Conservation (phyloP, 805 yeast genomes). For the Suhomyces xylopsoci region DNA sequence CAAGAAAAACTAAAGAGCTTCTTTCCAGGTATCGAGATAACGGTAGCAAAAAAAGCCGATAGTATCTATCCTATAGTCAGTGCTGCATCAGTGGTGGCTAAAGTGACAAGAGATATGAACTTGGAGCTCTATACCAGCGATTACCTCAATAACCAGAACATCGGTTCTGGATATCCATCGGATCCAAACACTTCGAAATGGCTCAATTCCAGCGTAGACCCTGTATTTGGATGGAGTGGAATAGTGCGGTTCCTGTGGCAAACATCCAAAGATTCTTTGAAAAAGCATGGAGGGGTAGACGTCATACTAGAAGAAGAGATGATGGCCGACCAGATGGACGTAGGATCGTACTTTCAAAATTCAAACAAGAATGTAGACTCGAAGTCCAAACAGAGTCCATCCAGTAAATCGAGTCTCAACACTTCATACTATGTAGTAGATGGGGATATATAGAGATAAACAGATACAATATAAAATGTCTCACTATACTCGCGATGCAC, state of each 20-base stretch:
- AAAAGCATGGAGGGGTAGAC: constrained; percentile 46
- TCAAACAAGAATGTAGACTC: neutral
- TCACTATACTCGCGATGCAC: neutral
- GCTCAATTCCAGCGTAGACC: constrained; percentile 62
- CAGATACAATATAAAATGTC: too few relatives aligned
- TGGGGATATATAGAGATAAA: neutral
- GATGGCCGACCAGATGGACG: neutral
- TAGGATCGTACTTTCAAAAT: neutral
- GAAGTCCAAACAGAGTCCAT: neutral
- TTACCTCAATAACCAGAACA: constrained; percentile 35
- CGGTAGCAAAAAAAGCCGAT: constrained; percentile 94
- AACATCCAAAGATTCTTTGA: constrained; percentile 74
- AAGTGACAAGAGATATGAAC: constrained; percentile 84
- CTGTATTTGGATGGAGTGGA: constrained; percentile 84
- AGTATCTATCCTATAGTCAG: constrained; percentile 88
- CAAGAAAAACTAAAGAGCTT: constrained; percentile 65
- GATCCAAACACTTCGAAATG: constrained; percentile 85
- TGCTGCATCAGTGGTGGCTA: constrained; percentile 93
- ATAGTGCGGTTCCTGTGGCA: constrained; percentile 90
- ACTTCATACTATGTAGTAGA: neutral
- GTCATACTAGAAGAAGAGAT: constrained; percentile 61
- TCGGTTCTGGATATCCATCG: constrained; percentile 92
- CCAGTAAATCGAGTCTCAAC: neutral
- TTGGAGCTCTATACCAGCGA: constrained; percentile 35
- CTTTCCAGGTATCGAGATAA: constrained; percentile 70